Evolutionary conservation across 2,329 filamentous ascomycete species (phyloP).

Genomic region (Diaporthe destruens): DNA sequence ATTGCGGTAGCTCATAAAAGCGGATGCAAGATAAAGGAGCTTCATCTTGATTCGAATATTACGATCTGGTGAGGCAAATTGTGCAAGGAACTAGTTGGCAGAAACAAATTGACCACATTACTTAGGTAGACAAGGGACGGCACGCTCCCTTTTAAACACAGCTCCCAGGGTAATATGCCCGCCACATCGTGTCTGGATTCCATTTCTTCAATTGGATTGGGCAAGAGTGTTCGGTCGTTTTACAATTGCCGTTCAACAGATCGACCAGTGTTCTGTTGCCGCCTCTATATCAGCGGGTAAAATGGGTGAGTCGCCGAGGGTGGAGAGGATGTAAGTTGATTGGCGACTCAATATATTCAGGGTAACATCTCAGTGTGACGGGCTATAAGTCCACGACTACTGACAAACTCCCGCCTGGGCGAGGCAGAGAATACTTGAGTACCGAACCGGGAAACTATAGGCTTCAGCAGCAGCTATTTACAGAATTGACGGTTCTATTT

Average conservation of each 20-base stretch:
- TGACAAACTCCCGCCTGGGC: background rate
- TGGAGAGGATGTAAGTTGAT: slow-evolving; percentile 18
- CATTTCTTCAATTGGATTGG: background rate
- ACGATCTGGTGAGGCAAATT: background rate
- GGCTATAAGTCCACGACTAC: background rate
- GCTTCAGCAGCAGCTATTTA: too few relatives aligned
- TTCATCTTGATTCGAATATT: background rate
- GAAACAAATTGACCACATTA: background rate
- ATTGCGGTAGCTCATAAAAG: background rate
- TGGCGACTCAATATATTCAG: slow-evolving; percentile 18
- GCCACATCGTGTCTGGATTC: background rate
- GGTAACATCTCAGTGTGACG: background rate
- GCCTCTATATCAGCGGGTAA: slow-evolving; percentile 13
- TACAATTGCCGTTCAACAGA: slow-evolving; percentile 18
- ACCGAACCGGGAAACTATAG: too few relatives aligned
- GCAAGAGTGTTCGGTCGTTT: background rate
- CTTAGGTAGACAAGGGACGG: too few relatives aligned
- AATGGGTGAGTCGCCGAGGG: background rate
- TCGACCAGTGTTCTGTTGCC: background rate
- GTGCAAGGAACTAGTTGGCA: background rate
- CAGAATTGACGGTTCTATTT: too few relatives aligned
- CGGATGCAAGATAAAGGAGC: background rate
- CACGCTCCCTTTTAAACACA: background rate
- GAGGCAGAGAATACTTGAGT: background rate
- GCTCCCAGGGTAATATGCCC: background rate